Percentiles rank a stretch among this genome's conserved stretches.
Conservation (phyloP, 805 yeast genomes). For the Candida lessepsii region DNA sequence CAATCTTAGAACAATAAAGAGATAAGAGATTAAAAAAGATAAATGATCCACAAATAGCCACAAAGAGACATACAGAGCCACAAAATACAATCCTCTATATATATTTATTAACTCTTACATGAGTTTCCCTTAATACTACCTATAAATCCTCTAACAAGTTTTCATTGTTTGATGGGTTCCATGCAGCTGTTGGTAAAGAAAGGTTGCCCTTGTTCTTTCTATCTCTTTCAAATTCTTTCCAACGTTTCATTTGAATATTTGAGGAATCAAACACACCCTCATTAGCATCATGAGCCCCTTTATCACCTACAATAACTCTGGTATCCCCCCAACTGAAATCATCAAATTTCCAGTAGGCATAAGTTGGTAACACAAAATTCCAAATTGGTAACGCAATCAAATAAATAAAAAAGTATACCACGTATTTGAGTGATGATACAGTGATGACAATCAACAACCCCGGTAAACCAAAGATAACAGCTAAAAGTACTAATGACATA, state of each 20-base stretch:
- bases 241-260: conserved; percentile 82
- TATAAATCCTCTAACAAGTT: conserved; percentile 16
- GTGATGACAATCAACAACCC: conserved; percentile 79
- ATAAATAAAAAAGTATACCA: conserved; percentile 78
- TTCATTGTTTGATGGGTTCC: conserved; percentile 42
- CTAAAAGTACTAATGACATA: conserved; percentile 73
- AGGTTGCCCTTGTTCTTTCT: conserved; percentile 35
- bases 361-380: conserved; percentile 84
- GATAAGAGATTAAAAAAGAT: too few relatives aligned
- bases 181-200: conserved; percentile 38
- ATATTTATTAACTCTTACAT: background rate
- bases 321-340: conserved; percentile 98
- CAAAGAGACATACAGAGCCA: too few relatives aligned
- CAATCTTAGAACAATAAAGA: too few relatives aligned
- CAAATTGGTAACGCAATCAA: conserved; percentile 84
- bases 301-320: conserved; percentile 67
- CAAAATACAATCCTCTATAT: too few relatives aligned
- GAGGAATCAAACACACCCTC: conserved; percentile 92
- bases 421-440: conserved; percentile 67
- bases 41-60: too few relatives aligned
- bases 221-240: conserved; percentile 91
- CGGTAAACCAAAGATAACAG: conserved; percentile 79
- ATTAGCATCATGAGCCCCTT: conserved; percentile 62
- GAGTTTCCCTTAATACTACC: too few relatives aligned
- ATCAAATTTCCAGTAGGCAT: conserved; percentile 93